phyloP scores from a whole-genome alignment of 2,329 filamentous ascomycete species.

The Coniochaeta pulveracea region DNA sequence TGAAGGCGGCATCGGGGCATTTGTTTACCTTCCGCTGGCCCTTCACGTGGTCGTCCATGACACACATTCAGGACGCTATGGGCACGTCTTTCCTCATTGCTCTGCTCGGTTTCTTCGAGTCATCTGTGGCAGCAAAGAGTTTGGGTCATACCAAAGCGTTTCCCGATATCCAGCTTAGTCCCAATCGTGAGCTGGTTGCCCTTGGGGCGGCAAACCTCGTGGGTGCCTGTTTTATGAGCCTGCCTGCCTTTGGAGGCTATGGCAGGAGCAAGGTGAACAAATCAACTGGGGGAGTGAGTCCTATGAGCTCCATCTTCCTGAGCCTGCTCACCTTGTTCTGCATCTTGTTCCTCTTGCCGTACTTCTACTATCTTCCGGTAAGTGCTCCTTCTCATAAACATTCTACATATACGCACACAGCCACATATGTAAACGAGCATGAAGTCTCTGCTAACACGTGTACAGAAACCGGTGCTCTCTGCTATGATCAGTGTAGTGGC shows the following conservation, averaged over 20 bases:
- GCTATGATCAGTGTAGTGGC: conserved; percentile 94
- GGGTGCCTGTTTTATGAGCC: conserved; percentile 80
- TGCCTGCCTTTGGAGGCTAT: conserved; percentile 93
- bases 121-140: conserved; percentile 89
- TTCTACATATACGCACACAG: background rate
- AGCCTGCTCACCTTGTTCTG: conserved; percentile 73
- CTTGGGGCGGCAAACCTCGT: conserved; percentile 85
- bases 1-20: conserved; percentile 62
- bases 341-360: conserved; percentile 73
- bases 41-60: conserved; percentile 64
- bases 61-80: conserved; percentile 75
- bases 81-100: conserved; percentile 89
- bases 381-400: conserved; percentile 23
- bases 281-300: conserved; percentile 81
- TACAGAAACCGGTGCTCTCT: conserved; percentile 80
- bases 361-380: conserved; percentile 93
- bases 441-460: conserved; percentile 5
- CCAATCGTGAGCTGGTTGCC: conserved; percentile 88
- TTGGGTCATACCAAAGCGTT: conserved; percentile 61
- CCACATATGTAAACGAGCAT: background rate
- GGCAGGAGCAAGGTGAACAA: conserved; percentile 92
- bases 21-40: conserved; percentile 78
- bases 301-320: conserved; percentile 85
- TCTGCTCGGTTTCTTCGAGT: conserved; percentile 96
- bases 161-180: conserved; percentile 69